phyloP scores from a whole-genome alignment of 768 basidiomycete species.

The Tubosaeta brunneosetosa region DNA sequence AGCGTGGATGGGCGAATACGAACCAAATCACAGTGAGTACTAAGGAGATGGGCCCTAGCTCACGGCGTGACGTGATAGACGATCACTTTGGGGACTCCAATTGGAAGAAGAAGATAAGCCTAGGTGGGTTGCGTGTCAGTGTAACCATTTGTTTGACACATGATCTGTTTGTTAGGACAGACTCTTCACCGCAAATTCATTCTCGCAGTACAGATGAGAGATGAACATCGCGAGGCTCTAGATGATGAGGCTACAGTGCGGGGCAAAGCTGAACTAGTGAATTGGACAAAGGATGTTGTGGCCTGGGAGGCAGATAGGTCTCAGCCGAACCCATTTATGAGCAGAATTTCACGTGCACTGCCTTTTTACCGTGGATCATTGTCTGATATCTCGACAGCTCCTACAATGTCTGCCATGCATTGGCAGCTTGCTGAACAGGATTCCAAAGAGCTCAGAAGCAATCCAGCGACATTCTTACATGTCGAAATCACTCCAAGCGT shows the following conservation, averaged over 20 bases:
- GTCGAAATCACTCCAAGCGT: no score
- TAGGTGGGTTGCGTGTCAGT: neutral
- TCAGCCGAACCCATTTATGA: neutral
- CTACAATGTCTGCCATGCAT: no score
- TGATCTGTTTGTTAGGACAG: no score
- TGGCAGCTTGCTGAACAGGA: no score
- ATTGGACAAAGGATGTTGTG: neutral
- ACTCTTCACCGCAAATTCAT: no score
- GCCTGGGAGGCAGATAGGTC: neutral
- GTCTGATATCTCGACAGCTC: neutral
- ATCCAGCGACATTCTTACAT: no score
- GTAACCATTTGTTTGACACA: neutral
- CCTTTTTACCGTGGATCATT: no score
- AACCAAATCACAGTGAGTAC: conserved; percentile 31
- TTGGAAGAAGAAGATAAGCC: neutral
- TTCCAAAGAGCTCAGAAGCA: no score
- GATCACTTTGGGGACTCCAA: neutral
- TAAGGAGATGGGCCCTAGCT: conserved; percentile 33
- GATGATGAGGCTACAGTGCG: neutral
- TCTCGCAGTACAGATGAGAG: no score
- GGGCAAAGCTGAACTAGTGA: no score
- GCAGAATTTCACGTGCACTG: no score
- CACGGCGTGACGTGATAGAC: conserved; percentile 16
- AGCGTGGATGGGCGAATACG: conserved; percentile 33
- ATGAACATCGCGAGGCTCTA: neutral